A percentile compares a stretch with the other conserved stretches of the same genome.
Evolutionary conservation across 2,329 filamentous ascomycete genomes (phyloP).

Genomic region (Sclerotinia glacialis): DNA sequence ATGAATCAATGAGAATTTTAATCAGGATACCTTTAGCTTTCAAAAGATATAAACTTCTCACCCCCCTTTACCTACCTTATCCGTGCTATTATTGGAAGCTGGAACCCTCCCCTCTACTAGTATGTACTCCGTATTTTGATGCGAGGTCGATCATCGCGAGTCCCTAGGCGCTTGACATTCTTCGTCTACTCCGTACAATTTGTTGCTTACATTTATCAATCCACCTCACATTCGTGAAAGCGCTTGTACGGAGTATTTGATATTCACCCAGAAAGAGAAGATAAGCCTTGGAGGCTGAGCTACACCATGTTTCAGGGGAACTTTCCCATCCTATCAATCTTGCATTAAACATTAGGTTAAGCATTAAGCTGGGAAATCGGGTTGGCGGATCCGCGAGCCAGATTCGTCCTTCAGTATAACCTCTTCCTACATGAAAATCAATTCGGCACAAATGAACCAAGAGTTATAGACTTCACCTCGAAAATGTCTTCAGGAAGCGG

Average conservation of each 20-base stretch:
- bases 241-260: slow-evolving; percentile 1
- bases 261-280: background rate
- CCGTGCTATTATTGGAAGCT: slow-evolving; percentile 12
- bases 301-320: slow-evolving; percentile 5
- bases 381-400: slow-evolving; percentile 6
- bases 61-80: background rate
- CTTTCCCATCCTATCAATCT: background rate
- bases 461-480: background rate
- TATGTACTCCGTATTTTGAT: too few species aligned
- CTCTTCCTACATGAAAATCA: background rate
- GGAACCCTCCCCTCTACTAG: background rate
- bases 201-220: background rate
- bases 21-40: background rate
- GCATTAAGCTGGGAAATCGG: background rate
- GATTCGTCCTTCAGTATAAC: background rate
- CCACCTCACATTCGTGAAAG: background rate
- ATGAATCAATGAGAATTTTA: background rate
- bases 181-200: slow-evolving; percentile 10
- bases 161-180: background rate
- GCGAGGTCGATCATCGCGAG: slow-evolving; percentile 11
- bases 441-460: slow-evolving; percentile 2
- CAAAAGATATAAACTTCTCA: background rate
- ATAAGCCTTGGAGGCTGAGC: slow-evolving; percentile 10
- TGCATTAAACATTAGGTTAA: slow-evolving; percentile 1
- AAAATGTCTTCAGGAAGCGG: slow-evolving; percentile 8